Evolutionary conservation across 352 stramenopile genomes (phyloP).

Genomic region (Pythium apleroticum): DNA sequence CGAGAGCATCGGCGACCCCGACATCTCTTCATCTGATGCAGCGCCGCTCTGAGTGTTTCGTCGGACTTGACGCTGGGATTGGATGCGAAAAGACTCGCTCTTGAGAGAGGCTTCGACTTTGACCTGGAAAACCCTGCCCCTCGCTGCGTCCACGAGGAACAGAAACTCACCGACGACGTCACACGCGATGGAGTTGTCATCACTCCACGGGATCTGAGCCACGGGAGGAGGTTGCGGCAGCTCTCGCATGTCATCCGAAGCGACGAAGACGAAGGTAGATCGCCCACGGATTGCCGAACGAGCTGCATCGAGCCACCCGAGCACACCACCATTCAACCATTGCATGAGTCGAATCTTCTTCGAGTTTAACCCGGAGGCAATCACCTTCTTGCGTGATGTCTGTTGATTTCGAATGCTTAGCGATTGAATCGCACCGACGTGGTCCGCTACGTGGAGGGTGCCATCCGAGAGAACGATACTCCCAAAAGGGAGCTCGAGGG

Average conservation of each 20-base stretch:
- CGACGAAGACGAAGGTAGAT: not conserved
- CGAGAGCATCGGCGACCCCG: constrained; percentile 25
- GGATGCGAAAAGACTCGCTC: constrained; percentile 58
- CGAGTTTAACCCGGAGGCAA: not conserved
- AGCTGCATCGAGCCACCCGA: constrained; percentile 5
- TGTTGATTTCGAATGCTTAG: constrained; percentile 50
- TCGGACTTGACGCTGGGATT: constrained; percentile 21
- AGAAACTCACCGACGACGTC: constrained; percentile 8
- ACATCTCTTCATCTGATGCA: constrained; percentile 16
- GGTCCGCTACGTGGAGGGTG: constrained; percentile 34
- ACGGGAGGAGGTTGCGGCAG: not conserved
- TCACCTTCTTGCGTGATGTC: constrained; percentile 30
- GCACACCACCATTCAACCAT: constrained; percentile 28
- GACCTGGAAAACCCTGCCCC: constrained; percentile 14
- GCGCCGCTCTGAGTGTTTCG: not conserved
- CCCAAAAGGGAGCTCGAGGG: not conserved
- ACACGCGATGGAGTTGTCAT: not conserved
- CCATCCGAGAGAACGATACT: constrained; percentile 19
- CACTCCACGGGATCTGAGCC: not conserved
- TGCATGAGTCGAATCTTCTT: constrained; percentile 30
- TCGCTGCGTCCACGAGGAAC: constrained; percentile 20
- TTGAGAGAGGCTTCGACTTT: constrained; percentile 31
- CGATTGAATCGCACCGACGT: constrained; percentile 33
- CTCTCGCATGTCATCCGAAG: constrained; percentile 1
- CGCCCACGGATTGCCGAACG: not conserved